Percentiles rank a stretch among this genome's conserved stretches.
Evolutionary conservation across 2,329 filamentous ascomycete species (phyloP).

Genomic region (Ilyonectria sp.): DNA sequence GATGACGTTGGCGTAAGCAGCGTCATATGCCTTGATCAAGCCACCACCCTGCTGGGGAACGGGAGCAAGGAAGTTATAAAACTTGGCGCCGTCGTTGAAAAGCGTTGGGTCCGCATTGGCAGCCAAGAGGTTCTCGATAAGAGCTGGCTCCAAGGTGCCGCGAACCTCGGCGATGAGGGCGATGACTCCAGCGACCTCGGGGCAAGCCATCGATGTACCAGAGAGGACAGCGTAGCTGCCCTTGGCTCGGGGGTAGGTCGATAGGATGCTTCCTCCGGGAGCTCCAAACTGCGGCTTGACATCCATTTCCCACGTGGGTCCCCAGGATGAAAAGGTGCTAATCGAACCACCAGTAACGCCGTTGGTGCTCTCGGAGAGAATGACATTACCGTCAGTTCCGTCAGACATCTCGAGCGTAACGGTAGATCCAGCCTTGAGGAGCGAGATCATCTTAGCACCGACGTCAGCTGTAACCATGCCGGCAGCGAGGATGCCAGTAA

Average conservation of each 20-base stretch:
- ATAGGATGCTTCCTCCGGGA: slow-evolving; percentile 71
- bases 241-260: slow-evolving; percentile 65
- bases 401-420: slow-evolving; percentile 62
- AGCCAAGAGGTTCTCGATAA: neutral
- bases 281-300: slow-evolving; percentile 70
- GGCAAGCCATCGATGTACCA: slow-evolving; percentile 74
- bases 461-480: slow-evolving; percentile 59
- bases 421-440: slow-evolving; percentile 60
- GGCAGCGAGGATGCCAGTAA: slow-evolving; percentile 53
- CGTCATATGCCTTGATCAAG: slow-evolving; percentile 3
- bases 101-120: neutral
- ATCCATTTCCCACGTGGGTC: slow-evolving; percentile 72
- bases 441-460: slow-evolving; percentile 61
- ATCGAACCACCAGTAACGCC: slow-evolving; percentile 64
- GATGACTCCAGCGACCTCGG: slow-evolving; percentile 68
- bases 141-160: slow-evolving; percentile 63
- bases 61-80: slow-evolving; percentile 3
- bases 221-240: slow-evolving; percentile 67
- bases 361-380: slow-evolving; percentile 57
- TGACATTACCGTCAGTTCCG: slow-evolving; percentile 53
- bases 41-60: slow-evolving; percentile 13
- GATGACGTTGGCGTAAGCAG: slow-evolving; percentile 2
- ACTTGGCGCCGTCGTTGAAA: slow-evolving; percentile 3
- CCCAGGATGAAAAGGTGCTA: slow-evolving; percentile 71
- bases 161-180: slow-evolving; percentile 68